phyloP scores from a whole-genome alignment of 805 yeast genomes.

The Ogataea wickerhamii region DNA sequence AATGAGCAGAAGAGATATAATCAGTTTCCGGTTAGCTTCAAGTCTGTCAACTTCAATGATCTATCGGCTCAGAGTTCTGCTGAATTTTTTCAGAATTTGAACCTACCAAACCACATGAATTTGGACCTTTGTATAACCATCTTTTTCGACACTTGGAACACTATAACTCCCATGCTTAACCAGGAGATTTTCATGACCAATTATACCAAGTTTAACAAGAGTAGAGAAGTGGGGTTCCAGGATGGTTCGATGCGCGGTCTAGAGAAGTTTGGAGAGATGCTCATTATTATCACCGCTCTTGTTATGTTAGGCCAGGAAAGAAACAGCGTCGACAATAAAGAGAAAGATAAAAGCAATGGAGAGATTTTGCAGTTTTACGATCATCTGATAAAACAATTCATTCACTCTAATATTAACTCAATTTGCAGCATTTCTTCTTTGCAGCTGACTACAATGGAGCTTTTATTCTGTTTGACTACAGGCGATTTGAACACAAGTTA shows the following conservation, averaged over 20 bases:
- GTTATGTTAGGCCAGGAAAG: slow-evolving; percentile 43
- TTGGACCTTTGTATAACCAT: slow-evolving; percentile 65
- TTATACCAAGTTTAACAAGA: slow-evolving; percentile 45
- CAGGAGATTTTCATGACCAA: slow-evolving; percentile 62
- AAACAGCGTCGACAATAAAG: slow-evolving; percentile 17
- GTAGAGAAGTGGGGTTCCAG: slow-evolving; percentile 42
- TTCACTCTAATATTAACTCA: slow-evolving; percentile 56
- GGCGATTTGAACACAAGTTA: slow-evolving; percentile 76
- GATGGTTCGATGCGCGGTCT: slow-evolving; percentile 40
- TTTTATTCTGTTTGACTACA: slow-evolving; percentile 65
- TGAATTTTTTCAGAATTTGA: slow-evolving; percentile 41
- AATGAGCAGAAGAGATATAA: slow-evolving; percentile 32
- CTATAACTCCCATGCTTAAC: slow-evolving; percentile 64
- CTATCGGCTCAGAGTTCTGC: slow-evolving; percentile 40
- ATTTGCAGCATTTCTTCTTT: slow-evolving; percentile 64
- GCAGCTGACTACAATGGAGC: slow-evolving; percentile 64
- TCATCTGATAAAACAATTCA: slow-evolving; percentile 56
- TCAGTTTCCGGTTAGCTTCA: slow-evolving; percentile 31
- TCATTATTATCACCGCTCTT: slow-evolving; percentile 48
- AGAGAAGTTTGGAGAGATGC: slow-evolving; percentile 56
- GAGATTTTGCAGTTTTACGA: slow-evolving; percentile 51
- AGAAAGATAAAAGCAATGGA: slow-evolving; percentile 21
- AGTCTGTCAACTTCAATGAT: slow-evolving; percentile 36
- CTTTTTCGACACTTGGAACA: slow-evolving; percentile 78
- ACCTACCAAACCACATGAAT: slow-evolving; percentile 50